phyloP scores from a whole-genome alignment of 768 basidiomycete species.

The Chlorophyllum brunneum region DNA sequence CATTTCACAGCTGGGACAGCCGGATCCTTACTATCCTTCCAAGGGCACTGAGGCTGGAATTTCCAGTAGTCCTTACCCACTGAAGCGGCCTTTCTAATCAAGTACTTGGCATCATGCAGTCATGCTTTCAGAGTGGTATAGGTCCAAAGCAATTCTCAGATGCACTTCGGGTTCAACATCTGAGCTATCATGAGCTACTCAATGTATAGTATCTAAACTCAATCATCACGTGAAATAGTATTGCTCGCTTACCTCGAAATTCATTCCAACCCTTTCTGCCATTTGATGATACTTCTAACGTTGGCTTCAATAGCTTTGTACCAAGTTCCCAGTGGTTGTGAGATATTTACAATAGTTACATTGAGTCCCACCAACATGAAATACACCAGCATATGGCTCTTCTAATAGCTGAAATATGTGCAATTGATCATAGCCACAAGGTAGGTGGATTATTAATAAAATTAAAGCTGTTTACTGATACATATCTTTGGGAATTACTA shows the following conservation, averaged over 20 bases:
- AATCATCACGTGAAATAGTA: background rate
- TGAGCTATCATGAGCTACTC: background rate
- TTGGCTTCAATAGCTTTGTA: background rate
- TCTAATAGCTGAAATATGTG: background rate
- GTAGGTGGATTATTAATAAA: too few species aligned
- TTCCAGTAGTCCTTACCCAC: background rate
- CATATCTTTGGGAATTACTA: too few species aligned
- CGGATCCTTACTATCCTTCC: background rate
- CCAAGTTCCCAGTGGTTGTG: background rate
- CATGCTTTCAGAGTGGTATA: background rate
- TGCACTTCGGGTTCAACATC: background rate
- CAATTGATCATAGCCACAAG: background rate
- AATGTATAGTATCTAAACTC: background rate
- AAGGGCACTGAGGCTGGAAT: background rate
- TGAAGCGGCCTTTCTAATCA: background rate
- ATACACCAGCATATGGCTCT: background rate
- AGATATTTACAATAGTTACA: background rate
- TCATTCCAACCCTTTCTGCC: too few species aligned
- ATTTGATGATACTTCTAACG: background rate
- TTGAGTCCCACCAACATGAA: background rate
- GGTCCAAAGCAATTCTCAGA: background rate
- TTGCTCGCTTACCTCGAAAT: too few species aligned
- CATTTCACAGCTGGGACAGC: background rate
- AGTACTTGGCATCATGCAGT: background rate
- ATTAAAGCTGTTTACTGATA: too few species aligned